Evolutionary conservation across 495 filamentous ascomycete species (phyloP), one percentile per base, ranked within the genome.

Genomic region (Symbiotaphrina buchneri): DNA sequence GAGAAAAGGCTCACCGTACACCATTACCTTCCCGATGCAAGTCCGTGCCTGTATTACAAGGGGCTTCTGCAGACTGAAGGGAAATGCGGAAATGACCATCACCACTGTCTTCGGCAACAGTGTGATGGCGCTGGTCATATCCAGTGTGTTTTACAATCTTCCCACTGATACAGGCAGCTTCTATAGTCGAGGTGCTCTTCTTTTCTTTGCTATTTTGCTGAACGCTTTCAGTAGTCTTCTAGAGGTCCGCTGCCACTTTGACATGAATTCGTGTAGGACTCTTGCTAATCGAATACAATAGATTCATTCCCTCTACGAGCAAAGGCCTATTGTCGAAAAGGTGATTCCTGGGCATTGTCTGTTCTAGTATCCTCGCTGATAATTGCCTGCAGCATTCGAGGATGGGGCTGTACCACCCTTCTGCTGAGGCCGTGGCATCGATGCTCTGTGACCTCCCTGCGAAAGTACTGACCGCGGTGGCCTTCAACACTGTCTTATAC

Each of bases 361-460:
- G n/a, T n/a, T n/a, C n/a, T n/a, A n/a, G n/a, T n/a, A n/a, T n/a
- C n/a, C n/a, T n/a, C n/a, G n/a, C n/a, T n/a, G n/a, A n/a, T n/a
- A n/a, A n/a, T n/a, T n/a, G n/a, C n/a, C n/a, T n/a, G n/a, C n/a
- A n/a, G 13, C 71, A 76, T 36, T 55, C 55, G 0, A 62, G 58
- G 1, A 75, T 70, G 36, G 63, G 66, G n/a, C 67, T 75, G 42
- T 72, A 73, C 14, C 65, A 66, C 33, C 70, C 73, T 0, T 59
- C 60, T 21, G 54, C 67, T 2, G 68, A 74, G 38, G 61, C 64
- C 0, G 40, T 69, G 3, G 70, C 63, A 7, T 58, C 59, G 0
- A 58, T 74, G 14, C 53, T 74, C 0, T 52, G 56, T 3, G 71
- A 76, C 35, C 53, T 74, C 18, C 65, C 65, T 0, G 49, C 63